These are phyloP conservation scores for Saccharomyces hybrid DNA, from an alignment of 1,139 yeast species.

Conservation along the genomic window DNA sequence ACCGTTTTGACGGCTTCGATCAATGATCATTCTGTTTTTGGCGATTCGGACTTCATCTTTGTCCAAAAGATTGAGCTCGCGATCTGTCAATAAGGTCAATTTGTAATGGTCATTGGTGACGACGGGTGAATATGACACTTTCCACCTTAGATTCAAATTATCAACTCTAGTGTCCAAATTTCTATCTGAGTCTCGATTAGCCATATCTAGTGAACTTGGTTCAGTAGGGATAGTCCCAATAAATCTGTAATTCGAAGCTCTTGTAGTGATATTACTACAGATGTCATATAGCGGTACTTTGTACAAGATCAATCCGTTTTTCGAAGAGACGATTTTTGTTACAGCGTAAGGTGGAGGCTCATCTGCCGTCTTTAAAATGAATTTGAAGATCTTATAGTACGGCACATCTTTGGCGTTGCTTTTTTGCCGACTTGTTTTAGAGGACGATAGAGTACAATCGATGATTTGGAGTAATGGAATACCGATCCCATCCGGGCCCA, in stretches of 20 bases:
- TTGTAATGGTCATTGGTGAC: conserved; percentile 9
- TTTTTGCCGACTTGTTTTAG: not conserved
- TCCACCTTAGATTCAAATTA: conserved; percentile 10
- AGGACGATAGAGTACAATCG: not conserved
- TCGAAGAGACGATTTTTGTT: conserved; percentile 4
- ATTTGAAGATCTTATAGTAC: conserved; percentile 7
- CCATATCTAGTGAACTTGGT: not conserved
- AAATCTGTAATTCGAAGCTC: conserved; percentile 4
- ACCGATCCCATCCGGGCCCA: conserved; percentile 13
- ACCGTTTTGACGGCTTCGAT: not conserved
- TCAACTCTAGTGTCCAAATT: conserved; percentile 11
- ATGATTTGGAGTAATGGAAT: conserved; percentile 12
- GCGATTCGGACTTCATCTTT: conserved; percentile 2
- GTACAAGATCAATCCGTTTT: conserved; percentile 5
- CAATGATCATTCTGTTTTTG: conserved; percentile 7
- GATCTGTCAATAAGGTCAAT: conserved; percentile 7
- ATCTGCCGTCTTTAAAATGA: conserved; percentile 1
- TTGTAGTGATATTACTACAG: conserved; percentile 1
- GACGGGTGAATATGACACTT: conserved; percentile 8
- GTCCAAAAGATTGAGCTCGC: conserved; percentile 8
- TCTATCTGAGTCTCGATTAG: conserved; percentile 3
- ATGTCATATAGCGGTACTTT: conserved; percentile 12
- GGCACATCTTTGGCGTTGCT: conserved; percentile 1
- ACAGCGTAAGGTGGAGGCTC: conserved; percentile 11
- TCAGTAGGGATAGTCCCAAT: conserved; percentile 1